Evolutionary conservation across 768 basidiomycete species (phyloP).

Genomic region (Russula earlei): DNA sequence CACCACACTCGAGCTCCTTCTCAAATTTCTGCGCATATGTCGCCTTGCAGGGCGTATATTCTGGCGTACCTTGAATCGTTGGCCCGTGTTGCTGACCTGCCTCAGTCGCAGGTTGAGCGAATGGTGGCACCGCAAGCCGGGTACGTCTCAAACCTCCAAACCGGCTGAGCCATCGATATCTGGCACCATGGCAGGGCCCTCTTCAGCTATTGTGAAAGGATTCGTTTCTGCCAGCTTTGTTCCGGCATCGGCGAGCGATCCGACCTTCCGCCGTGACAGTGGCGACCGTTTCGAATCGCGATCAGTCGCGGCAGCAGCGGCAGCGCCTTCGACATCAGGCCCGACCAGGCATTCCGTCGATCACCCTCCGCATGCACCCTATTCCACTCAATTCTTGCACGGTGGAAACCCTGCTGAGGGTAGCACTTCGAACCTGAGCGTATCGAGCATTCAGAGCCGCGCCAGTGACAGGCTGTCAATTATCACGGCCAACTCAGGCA

Average conservation of each 20-base stretch:
- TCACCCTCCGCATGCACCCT: background rate
- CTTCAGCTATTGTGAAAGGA: background rate
- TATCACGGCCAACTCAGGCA: background rate
- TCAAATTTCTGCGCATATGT: background rate
- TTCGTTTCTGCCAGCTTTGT: background rate
- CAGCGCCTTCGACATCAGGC: background rate
- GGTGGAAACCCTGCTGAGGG: background rate
- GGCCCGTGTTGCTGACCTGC: background rate
- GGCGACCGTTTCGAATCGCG: too few species aligned
- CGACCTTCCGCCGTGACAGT: background rate
- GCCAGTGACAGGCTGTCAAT: slow-evolving; percentile 6
- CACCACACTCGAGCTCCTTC: background rate
- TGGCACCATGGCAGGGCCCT: background rate
- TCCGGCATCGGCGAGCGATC: background rate
- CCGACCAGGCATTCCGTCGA: background rate
- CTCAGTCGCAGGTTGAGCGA: background rate
- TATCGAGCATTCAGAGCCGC: background rate
- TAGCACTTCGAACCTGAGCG: background rate
- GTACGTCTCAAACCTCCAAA: background rate
- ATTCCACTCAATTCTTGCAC: background rate
- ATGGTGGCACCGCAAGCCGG: background rate
- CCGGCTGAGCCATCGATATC: background rate
- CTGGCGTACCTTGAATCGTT: background rate
- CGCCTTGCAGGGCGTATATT: background rate
- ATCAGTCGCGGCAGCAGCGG: background rate